These are phyloP conservation scores for Lodderomyces pseudojiufengensis DNA, from an alignment of 1,139 yeast species.

Conservation along the genomic window DNA sequence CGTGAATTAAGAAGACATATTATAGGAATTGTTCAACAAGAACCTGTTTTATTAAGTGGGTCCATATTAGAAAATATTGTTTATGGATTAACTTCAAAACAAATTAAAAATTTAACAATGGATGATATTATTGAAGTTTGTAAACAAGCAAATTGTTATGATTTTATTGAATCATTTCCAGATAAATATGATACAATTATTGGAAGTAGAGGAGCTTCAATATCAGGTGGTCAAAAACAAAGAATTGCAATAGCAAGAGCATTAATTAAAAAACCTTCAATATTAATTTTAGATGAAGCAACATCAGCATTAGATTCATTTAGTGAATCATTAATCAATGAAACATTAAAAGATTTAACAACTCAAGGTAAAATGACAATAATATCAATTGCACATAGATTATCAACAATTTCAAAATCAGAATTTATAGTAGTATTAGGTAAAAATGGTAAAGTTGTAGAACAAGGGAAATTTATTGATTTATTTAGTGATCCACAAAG, in stretches of 20 bases:
- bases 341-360: conserved; percentile 52
- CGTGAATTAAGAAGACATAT: conserved; percentile 64
- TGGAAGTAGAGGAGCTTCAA: conserved; percentile 55
- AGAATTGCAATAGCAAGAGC: conserved; percentile 87
- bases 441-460: conserved; percentile 41
- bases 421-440: conserved; percentile 57
- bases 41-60: conserved; percentile 78
- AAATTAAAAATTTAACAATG: conserved; percentile 39
- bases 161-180: conserved; percentile 46
- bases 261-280: conserved; percentile 57
- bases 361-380: conserved; percentile 69
- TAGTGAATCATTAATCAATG: conserved; percentile 65
- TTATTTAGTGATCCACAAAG: conserved; percentile 42
- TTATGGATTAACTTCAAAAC: conserved; percentile 63
- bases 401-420: conserved; percentile 66
- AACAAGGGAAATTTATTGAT: conserved; percentile 40
- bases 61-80: conserved; percentile 74
- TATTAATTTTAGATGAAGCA: conserved; percentile 71
- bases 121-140: conserved; percentile 41
- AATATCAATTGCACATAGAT: conserved; percentile 87
- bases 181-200: conserved; percentile 53
- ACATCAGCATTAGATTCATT: conserved; percentile 77
- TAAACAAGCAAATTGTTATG: conserved; percentile 55
- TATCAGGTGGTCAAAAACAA: conserved; percentile 88
- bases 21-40: conserved; percentile 86